Conservation (phyloP, 2,329 filamentous ascomycete species). For the Fusarium anguioides region DNA sequence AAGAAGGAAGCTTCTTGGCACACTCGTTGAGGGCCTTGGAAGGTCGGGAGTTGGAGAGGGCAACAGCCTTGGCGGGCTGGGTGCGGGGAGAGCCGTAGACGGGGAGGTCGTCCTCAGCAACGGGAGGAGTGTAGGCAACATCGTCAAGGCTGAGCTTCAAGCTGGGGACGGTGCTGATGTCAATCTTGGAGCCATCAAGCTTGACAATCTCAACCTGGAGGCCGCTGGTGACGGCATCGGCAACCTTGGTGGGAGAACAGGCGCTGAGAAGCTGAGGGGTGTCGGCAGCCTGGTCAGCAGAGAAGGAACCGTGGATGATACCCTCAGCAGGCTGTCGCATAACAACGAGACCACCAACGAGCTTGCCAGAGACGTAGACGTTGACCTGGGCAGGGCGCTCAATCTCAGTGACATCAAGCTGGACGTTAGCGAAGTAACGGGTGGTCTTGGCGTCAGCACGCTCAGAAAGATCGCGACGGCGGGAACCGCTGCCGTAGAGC, state of each 20-base stretch:
- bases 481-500: conserved; percentile 43
- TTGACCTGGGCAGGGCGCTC: conserved; percentile 51
- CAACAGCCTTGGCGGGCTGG: conserved; percentile 35
- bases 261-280: conserved; percentile 59
- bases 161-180: conserved; percentile 50
- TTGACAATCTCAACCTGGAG: conserved; percentile 51
- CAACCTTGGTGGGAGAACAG: conserved; percentile 36
- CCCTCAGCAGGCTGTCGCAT: conserved; percentile 52
- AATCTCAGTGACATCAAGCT: conserved; percentile 51
- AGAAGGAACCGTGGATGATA: conserved; percentile 49
- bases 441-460: conserved; percentile 35
- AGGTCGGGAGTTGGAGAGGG: conserved; percentile 28
- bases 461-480: conserved; percentile 29
- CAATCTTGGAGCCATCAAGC: conserved; percentile 53
- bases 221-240: conserved; percentile 42
- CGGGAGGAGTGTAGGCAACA: conserved; percentile 45
- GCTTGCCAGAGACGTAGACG: conserved; percentile 49
- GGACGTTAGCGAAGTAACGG: conserved; percentile 51
- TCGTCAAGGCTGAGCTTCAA: conserved; percentile 48
- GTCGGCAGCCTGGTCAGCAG: conserved; percentile 73
- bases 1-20: conserved; percentile 32
- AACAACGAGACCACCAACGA: conserved; percentile 51
- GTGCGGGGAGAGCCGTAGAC: conserved; percentile 35
- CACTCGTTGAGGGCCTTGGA: conserved; percentile 38
- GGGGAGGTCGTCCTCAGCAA: conserved; percentile 45